phyloP scores from a whole-genome alignment of 116 monocot species.

The Trichopus zeylanicus region DNA sequence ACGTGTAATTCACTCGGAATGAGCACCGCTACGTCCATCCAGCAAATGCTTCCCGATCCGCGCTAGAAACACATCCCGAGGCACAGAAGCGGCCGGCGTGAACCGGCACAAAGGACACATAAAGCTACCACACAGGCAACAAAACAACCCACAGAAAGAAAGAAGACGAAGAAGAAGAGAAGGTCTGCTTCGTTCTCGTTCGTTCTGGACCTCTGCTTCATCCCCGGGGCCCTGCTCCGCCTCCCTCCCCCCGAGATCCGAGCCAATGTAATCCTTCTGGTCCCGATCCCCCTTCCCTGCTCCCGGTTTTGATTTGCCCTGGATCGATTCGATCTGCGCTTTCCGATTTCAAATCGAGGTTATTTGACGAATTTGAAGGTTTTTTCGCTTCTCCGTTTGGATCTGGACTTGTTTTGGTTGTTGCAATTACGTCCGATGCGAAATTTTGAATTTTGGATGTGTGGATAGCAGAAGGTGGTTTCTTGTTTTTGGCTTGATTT shows the following conservation, averaged over 20 bases:
- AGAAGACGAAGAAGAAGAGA: not conserved
- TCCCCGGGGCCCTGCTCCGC: not conserved
- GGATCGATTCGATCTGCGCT: too few relatives aligned
- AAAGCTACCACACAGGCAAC: not conserved
- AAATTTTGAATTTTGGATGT: not conserved
- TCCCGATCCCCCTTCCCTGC: not conserved
- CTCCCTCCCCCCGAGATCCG: not conserved
- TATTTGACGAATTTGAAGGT: too few relatives aligned
- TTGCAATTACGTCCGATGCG: not conserved
- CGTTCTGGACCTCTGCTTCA: not conserved
- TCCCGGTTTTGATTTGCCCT: too few relatives aligned
- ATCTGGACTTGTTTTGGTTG: not conserved
- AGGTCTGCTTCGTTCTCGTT: slow-evolving; percentile 12
- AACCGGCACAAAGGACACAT: too few relatives aligned
- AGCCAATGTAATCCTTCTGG: slow-evolving; percentile 8
- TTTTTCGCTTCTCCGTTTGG: not conserved
- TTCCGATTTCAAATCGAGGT: too few relatives aligned
- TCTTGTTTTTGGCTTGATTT: not conserved
- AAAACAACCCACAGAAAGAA: not conserved
- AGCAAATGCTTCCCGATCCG: too few relatives aligned
- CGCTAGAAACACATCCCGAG: too few relatives aligned
- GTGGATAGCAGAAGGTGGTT: not conserved
- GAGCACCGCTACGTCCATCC: too few relatives aligned
- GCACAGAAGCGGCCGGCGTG: too few relatives aligned
- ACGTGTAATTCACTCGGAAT: too few relatives aligned